Evolutionary conservation across 2,329 filamentous ascomycete species (phyloP).

Genomic region (Phialemoniopsis sp.): DNA sequence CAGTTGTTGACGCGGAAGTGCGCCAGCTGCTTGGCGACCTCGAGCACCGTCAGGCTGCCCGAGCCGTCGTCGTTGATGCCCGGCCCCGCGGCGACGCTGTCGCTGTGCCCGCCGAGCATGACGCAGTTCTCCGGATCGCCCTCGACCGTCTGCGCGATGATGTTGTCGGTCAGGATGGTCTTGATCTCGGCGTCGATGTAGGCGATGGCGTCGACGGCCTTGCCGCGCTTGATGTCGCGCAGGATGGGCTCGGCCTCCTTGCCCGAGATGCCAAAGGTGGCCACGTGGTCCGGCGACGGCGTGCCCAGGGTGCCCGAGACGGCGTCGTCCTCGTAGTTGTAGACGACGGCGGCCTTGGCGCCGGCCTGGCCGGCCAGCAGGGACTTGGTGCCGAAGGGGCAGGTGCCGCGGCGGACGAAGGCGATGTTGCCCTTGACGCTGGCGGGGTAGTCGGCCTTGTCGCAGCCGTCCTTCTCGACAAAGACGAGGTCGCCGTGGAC

Average conservation of each 20-base stretch:
- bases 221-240: constrained; percentile 45
- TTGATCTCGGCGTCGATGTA: constrained; percentile 56
- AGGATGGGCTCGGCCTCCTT: constrained; percentile 54
- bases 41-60: constrained; percentile 58
- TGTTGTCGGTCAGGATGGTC: constrained; percentile 51
- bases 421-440: constrained; percentile 60
- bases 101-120: constrained; percentile 61
- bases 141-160: constrained; percentile 56
- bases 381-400: constrained; percentile 69
- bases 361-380: constrained; percentile 63
- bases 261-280: constrained; percentile 64
- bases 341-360: constrained; percentile 67
- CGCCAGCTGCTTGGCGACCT: constrained; percentile 56
- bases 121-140: constrained; percentile 62
- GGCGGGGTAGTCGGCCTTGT: constrained; percentile 57
- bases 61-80: constrained; percentile 79
- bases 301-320: constrained; percentile 66
- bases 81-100: constrained; percentile 58
- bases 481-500: constrained; percentile 58
- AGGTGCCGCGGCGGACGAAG: constrained; percentile 65
- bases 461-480: constrained; percentile 60
- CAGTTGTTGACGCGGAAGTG: constrained; percentile 59
- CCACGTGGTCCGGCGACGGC: constrained; percentile 54
- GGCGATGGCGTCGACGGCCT: constrained; percentile 47
- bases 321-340: constrained; percentile 62